Percentiles rank a stretch among this genome's conserved stretches.
Evolutionary conservation across 306 rosid genomes (phyloP).

Genomic region (Citrullus mucosospermus): DNA sequence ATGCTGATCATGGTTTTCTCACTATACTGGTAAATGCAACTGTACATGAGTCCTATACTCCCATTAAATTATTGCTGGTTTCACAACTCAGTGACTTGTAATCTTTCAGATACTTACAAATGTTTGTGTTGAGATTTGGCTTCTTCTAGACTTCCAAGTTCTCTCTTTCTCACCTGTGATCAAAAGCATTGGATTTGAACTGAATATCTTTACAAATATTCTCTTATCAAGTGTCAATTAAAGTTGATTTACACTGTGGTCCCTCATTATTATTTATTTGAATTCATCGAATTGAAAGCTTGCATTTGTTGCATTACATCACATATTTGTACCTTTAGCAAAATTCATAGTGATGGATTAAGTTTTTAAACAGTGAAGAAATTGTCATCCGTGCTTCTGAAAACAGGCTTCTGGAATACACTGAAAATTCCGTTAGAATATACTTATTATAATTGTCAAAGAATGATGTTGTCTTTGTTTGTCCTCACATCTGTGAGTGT

Average conservation of each 20-base stretch:
- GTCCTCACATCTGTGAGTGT: neutral
- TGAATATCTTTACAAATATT: neutral
- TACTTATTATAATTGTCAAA: neutral
- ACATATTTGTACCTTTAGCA: neutral
- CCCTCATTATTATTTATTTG: neutral
- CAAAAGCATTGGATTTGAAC: neutral
- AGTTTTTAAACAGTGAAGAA: too few relatives aligned
- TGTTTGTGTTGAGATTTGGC: neutral
- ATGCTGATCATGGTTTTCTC: neutral
- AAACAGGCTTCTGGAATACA: neutral
- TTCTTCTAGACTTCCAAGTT: neutral
- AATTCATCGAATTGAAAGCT: neutral
- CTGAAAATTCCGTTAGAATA: too few relatives aligned
- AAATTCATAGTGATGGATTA: too few relatives aligned
- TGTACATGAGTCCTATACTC: conserved; percentile 3
- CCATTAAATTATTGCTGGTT: neutral
- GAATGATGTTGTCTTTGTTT: neutral
- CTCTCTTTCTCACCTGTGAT: neutral
- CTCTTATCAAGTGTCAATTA: neutral
- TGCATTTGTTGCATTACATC: too few relatives aligned
- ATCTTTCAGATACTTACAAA: neutral
- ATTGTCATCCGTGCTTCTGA: neutral
- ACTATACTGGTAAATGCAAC: neutral
- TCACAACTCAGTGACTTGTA: neutral
- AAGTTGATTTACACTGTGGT: neutral